Percentiles rank a stretch among this genome's conserved stretches.
These are phyloP conservation scores for Coniochaeta prunicola DNA, from an alignment of 2,329 filamentous ascomycete species.

Conservation along the genomic window DNA sequence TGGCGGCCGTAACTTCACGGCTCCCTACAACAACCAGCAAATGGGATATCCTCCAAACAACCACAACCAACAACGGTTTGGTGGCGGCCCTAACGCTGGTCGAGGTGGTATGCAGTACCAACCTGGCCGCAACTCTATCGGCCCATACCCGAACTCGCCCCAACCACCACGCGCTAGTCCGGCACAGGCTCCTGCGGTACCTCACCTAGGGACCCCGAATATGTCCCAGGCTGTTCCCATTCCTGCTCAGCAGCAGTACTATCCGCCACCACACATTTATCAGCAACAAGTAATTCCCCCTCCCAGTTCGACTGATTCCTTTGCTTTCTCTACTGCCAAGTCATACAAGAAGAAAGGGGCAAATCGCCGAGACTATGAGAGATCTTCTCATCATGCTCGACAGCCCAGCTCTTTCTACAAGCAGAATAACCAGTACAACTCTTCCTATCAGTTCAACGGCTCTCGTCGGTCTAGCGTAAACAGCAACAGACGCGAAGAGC, in stretches of 20 bases:
- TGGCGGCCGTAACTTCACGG: slow-evolving; percentile 42
- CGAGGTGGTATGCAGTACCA: slow-evolving; percentile 41
- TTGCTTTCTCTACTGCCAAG: neutral
- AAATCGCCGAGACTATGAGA: slow-evolving; percentile 38
- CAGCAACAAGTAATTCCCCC: slow-evolving; percentile 53
- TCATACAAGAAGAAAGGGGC: slow-evolving; percentile 35
- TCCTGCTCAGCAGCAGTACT: slow-evolving; percentile 55
- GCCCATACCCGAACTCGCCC: slow-evolving; percentile 48
- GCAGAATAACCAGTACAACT: slow-evolving; percentile 7
- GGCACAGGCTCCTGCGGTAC: slow-evolving; percentile 57
- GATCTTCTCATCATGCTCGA: slow-evolving; percentile 31
- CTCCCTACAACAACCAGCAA: slow-evolving; percentile 38
- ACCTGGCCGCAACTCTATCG: slow-evolving; percentile 38
- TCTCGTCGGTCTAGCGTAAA: neutral
- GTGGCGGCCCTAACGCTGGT: slow-evolving; percentile 32
- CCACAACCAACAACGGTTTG: slow-evolving; percentile 19
- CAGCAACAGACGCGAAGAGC: slow-evolving; percentile 33
- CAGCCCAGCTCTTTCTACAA: slow-evolving; percentile 29
- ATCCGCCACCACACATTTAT: slow-evolving; percentile 39
- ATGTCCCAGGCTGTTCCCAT: slow-evolving; percentile 60
- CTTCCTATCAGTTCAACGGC: slow-evolving; percentile 21
- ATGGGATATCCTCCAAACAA: slow-evolving; percentile 34
- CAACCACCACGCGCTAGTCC: slow-evolving; percentile 59
- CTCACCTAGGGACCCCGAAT: slow-evolving; percentile 55
- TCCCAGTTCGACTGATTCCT: slow-evolving; percentile 28